Base-by-base conservation (phyloP, 2,329 filamentous ascomycete genomes). In the Aspergillus sp. region DNA sequence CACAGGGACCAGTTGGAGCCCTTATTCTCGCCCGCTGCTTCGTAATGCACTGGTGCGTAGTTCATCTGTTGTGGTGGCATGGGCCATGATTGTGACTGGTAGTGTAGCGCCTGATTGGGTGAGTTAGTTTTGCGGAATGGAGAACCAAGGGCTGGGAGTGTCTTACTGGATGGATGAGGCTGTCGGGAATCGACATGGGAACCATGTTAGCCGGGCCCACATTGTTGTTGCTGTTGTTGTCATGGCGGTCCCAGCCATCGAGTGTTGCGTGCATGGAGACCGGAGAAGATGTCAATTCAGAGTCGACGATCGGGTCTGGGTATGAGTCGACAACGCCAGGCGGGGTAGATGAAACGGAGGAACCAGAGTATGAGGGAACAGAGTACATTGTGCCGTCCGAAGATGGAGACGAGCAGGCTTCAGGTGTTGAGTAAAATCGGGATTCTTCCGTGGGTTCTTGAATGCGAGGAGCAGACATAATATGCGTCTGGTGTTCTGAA, bases 401-500 rank as follows among this genome's bases (percentile, higher is more conserved):
- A 4, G 70, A 65, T 37, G 76, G 76, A n/a, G 76, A 78, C n/a
- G 72, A 71, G 60, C 76, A 78, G 53, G 74, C 74, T 56, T 77
- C 76, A 43, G 76, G 74, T 11, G 75, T 77, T 33, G 76, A 76
- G 59, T 77, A 78, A 59, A 77, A 73, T n/a, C 70, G 72, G 41
- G 70, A 68, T 52, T 78, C 76, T 46, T 76, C 75, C 6, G 70
- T 62, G 6, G 71, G 65, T 37, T 76, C 70, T 43, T 73, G 73
- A 35, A 75, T 64, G n/a, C 73, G 68, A 51, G 67, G 68, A 19
- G 35, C 68, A 67, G 57, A 69, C 62, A 53, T 71, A 31, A 72
- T 64, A 37, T 66, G 60, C 17, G 54, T 61, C 50, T 63, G 70
- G 48, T 69, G 68, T 37, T 72, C 67, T 21, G 75, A 61, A 23